Percentiles rank a stretch among this genome's conserved stretches.
These are phyloP conservation scores for Neurospora sp. DNA, from an alignment of 495 filamentous ascomycete genomes.

Conservation along the genomic window DNA sequence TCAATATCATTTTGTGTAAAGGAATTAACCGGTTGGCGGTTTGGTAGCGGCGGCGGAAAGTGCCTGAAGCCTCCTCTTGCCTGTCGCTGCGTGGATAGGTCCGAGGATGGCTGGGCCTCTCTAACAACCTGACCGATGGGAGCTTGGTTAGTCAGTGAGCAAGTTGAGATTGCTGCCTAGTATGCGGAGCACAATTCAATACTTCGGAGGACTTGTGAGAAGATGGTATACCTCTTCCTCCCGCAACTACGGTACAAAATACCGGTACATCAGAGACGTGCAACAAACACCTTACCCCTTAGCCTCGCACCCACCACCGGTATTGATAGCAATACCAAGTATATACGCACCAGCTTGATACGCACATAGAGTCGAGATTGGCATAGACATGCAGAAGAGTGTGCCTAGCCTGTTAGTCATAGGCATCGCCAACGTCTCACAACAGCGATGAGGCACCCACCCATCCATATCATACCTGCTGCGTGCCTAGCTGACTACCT, in stretches of 20 bases:
- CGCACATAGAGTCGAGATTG: background rate
- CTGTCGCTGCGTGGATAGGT: background rate
- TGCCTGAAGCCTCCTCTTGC: background rate
- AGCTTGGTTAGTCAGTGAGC: background rate
- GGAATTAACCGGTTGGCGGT: background rate
- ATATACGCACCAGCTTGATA: no score
- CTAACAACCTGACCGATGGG: background rate
- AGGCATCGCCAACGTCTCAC: background rate
- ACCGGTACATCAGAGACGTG: background rate
- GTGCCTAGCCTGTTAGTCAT: background rate
- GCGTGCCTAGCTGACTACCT: no score
- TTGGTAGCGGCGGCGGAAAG: background rate
- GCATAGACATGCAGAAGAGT: background rate
- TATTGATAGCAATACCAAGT: no score
- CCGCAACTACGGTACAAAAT: background rate
- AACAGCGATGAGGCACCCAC: background rate
- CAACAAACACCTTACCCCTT: no score
- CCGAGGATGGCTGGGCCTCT: background rate
- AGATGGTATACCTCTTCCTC: background rate
- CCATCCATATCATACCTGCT: background rate
- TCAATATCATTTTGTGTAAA: background rate
- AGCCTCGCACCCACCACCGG: no score
- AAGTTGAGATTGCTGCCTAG: background rate
- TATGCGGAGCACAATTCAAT: background rate
- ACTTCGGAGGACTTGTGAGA: background rate